These are phyloP conservation scores for Pisolithus sp. DNA, from an alignment of 768 basidiomycete species.

Conservation along the genomic window DNA sequence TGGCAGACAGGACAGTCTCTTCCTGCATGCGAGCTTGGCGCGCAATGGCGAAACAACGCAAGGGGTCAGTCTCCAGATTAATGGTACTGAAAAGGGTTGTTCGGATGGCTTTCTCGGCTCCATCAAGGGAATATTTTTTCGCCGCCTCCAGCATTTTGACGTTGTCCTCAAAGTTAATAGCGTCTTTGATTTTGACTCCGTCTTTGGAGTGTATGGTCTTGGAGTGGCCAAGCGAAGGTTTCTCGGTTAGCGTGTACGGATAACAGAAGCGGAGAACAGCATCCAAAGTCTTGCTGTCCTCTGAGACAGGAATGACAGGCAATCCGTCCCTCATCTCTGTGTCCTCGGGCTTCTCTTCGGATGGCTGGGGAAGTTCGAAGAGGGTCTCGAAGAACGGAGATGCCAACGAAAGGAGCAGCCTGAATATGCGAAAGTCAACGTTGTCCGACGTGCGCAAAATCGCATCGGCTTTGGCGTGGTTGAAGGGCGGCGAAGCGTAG, in stretches of 20 bases:
- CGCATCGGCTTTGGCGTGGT: conserved; percentile 17
- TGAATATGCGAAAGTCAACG: conserved; percentile 28
- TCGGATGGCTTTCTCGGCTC: conserved; percentile 13
- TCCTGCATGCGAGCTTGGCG: conserved; percentile 16
- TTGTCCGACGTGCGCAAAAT: conserved; percentile 23
- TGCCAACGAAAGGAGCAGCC: conserved; percentile 27
- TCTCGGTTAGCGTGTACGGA: conserved; percentile 13
- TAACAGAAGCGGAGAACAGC: conserved; percentile 24
- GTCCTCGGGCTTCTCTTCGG: not conserved
- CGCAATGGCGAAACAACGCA: conserved; percentile 29
- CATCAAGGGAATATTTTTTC: conserved; percentile 11
- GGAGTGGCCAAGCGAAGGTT: conserved; percentile 10
- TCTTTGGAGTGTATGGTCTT: not conserved
- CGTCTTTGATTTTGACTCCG: not conserved
- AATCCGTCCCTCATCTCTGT: conserved; percentile 14
- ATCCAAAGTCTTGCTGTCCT: conserved; percentile 18
- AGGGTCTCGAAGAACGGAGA: conserved; percentile 32
- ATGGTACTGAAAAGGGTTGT: conserved; percentile 15
- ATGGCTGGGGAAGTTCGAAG: conserved; percentile 24
- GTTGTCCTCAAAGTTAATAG: not conserved
- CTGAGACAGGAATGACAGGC: conserved; percentile 14
- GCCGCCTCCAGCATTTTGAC: conserved; percentile 10
- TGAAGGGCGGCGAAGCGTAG: conserved; percentile 16
- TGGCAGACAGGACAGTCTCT: conserved; percentile 24
- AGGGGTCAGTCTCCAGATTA: conserved; percentile 15